phyloP scores from a whole-genome alignment of 2,329 filamentous ascomycete species.

The Phaeosphaeria sp. region DNA sequence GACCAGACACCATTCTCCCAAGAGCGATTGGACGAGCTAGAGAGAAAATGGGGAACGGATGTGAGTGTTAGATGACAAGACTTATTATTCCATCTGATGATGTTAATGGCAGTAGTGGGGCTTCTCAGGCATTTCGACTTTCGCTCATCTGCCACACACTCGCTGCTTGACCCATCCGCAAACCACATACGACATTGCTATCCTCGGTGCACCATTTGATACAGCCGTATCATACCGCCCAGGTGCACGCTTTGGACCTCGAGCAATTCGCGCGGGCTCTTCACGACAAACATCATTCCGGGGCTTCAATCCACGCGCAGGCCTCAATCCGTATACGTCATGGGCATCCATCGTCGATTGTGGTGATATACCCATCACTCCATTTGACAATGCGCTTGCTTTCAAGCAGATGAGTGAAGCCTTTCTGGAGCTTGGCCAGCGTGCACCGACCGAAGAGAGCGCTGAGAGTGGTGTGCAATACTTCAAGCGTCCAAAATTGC shows the following conservation, averaged over 20 bases:
- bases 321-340: conserved; percentile 81
- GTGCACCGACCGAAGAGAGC: conserved; percentile 47
- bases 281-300: conserved; percentile 80
- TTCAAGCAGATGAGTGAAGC: conserved; percentile 84
- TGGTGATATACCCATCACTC: conserved; percentile 86
- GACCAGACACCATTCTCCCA: conserved; percentile 37
- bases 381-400: conserved; percentile 84
- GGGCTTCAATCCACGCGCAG: conserved; percentile 82
- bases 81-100: not conserved
- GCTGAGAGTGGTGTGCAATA: conserved; percentile 49
- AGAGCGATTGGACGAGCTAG: conserved; percentile 39
- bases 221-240: conserved; percentile 55
- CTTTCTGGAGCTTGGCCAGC: conserved; percentile 71
- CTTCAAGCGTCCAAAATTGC: conserved; percentile 53
- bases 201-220: conserved; percentile 59
- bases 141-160: conserved; percentile 57
- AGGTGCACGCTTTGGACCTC: conserved; percentile 77
- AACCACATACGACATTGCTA: conserved; percentile 55
- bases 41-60: conserved; percentile 52
- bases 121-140: conserved; percentile 73
- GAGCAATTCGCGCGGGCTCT: conserved; percentile 85
- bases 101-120: conserved; percentile 57
- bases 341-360: conserved; percentile 87
- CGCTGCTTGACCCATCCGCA: conserved; percentile 57
- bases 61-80: conserved; percentile 22